A percentile compares a stretch with the other conserved stretches of the same genome.
phyloP scores from a whole-genome alignment of 1,284 basidiomycete species.

The Trametes polyzona region DNA sequence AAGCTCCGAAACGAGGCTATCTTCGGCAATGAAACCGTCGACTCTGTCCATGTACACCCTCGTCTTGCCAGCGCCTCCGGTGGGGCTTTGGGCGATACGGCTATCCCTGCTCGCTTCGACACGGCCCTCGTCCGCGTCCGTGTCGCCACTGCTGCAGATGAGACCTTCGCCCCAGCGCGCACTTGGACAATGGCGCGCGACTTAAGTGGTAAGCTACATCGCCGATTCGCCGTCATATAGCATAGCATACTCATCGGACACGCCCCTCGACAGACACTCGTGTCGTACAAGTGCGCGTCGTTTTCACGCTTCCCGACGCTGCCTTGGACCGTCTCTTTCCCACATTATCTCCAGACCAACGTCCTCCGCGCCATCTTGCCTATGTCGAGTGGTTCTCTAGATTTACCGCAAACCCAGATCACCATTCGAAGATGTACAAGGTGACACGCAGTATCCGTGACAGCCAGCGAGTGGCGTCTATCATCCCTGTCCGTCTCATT shows the following conservation, averaged over 20 bases:
- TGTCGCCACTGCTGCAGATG: background rate
- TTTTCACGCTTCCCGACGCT: slow-evolving; percentile 1
- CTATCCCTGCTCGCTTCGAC: slow-evolving; percentile 8
- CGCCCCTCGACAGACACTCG: background rate
- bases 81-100: background rate
- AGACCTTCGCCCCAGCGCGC: no score
- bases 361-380: slow-evolving; percentile 19
- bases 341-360: background rate
- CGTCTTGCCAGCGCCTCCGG: no score
- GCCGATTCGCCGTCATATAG: background rate
- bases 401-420: slow-evolving; percentile 9
- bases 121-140: slow-evolving; percentile 3
- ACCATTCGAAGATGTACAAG: background rate
- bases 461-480: background rate
- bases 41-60: slow-evolving; percentile 4
- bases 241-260: no score
- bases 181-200: background rate
- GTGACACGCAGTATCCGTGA: background rate
- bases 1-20: slow-evolving; percentile 8
- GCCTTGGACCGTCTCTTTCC: background rate
- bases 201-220: background rate
- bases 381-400: slow-evolving; percentile 36
- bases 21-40: slow-evolving; percentile 9
- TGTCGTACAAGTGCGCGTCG: background rate
- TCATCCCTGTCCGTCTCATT: slow-evolving; percentile 8